A percentile compares a stretch with the other conserved stretches of the same genome.
Conservation (phyloP, 2,329 filamentous ascomycete species). For the Sclerotinia minor region DNA sequence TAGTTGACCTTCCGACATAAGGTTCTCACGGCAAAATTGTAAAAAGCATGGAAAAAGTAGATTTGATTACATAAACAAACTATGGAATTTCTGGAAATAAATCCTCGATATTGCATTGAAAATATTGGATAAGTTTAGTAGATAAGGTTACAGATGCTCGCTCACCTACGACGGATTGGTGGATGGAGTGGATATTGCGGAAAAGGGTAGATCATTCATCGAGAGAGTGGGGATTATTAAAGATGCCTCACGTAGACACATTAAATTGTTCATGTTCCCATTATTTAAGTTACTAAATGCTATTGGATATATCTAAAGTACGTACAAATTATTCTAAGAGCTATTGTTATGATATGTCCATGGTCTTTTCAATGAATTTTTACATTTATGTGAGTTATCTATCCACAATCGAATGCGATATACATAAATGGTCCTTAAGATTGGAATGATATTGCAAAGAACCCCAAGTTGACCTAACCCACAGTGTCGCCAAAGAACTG, state of each 20-base stretch:
- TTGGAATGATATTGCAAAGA: background rate
- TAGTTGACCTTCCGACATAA: background rate
- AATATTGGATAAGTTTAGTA: background rate
- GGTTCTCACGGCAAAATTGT: background rate
- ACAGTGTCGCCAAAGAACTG: conserved; percentile 15
- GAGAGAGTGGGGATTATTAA: background rate
- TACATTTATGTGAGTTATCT: background rate
- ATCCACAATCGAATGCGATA: background rate
- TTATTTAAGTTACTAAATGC: background rate
- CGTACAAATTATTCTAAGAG: background rate
- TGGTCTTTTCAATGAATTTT: background rate
- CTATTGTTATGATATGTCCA: background rate
- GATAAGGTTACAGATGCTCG: too few species aligned
- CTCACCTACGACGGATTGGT: too few species aligned
- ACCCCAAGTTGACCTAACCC: background rate
- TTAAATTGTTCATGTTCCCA: background rate
- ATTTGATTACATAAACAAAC: background rate
- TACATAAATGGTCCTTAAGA: background rate
- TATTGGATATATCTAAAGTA: background rate
- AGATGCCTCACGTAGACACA: background rate
- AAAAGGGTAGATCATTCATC: background rate
- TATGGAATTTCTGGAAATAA: background rate
- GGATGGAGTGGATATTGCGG: conserved; percentile 7
- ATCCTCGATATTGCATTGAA: background rate
- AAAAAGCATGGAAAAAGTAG: background rate